These are phyloP conservation scores for Monosporascus sp. DNA, from an alignment of 2,329 filamentous ascomycete genomes.

Conservation along the genomic window DNA sequence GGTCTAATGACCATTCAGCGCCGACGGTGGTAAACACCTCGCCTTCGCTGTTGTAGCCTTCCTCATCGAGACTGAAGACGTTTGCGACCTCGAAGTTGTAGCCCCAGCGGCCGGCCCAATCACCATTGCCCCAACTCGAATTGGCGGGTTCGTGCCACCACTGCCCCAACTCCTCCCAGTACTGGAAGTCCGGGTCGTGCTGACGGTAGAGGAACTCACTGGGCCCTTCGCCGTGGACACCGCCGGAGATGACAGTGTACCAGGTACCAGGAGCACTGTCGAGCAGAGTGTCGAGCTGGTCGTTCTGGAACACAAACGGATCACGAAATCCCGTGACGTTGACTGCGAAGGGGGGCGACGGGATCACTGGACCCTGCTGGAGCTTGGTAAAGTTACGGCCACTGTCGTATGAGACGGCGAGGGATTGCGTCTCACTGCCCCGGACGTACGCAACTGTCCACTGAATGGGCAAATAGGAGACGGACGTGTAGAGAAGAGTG, in stretches of 20 bases:
- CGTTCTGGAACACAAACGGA: slow-evolving; percentile 36
- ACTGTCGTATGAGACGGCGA: slow-evolving; percentile 31
- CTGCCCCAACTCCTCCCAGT: slow-evolving; percentile 26
- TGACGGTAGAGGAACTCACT: slow-evolving; percentile 36
- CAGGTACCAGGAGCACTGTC: slow-evolving; percentile 29
- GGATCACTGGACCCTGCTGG: slow-evolving; percentile 31
- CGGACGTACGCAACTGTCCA: slow-evolving; percentile 42
- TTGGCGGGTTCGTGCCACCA: slow-evolving; percentile 37
- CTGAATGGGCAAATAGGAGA: slow-evolving; percentile 39
- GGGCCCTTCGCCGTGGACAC: slow-evolving; percentile 33
- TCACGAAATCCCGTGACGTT: slow-evolving; percentile 40
- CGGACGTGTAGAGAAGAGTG: slow-evolving; percentile 40
- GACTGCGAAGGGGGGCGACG: slow-evolving; percentile 32
- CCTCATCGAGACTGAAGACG: slow-evolving; percentile 33
- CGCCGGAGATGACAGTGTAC: slow-evolving; percentile 35
- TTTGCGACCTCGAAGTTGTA: slow-evolving; percentile 44
- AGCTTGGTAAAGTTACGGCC: slow-evolving; percentile 36
- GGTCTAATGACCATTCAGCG: slow-evolving; percentile 37
- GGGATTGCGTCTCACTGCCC: slow-evolving; percentile 39
- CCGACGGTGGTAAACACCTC: slow-evolving; percentile 36
- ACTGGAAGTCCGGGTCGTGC: slow-evolving; percentile 30
- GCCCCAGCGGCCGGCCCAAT: slow-evolving; percentile 32
- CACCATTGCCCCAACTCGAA: slow-evolving; percentile 29
- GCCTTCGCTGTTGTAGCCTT: slow-evolving; percentile 34
- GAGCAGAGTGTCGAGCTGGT: slow-evolving; percentile 30